Base-by-base conservation (phyloP, 202 grass and related monocot species). In the Brachypodium distachyon region DNA sequence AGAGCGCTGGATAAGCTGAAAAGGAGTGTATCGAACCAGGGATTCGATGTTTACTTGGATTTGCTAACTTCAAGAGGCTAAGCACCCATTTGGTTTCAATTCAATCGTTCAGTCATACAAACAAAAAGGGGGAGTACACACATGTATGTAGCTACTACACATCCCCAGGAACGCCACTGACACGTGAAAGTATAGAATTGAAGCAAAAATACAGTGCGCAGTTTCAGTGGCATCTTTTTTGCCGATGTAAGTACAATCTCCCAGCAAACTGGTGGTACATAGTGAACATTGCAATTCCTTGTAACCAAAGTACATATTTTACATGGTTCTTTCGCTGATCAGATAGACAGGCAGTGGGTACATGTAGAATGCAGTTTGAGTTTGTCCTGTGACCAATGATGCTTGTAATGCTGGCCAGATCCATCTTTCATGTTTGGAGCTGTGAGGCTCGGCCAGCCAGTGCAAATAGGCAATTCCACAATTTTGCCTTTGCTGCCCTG, bases 1-100 rank as follows among this genome's bases (percentile, higher is more conserved):
- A 72, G 86, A 11, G 91, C 95, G 5, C 1, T 98, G 71, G 51
- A 85, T 33, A 98, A 98, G 87, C 71, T 95, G 0, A 95, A 77
- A 34, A 19, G 63, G 39, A 92, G 78, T 17, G 65, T 76, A 7
- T 48, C 59, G 9, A 18, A 69, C 4, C 91, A 98, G 83, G 91
- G 81, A 8, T 87, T 98, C 16, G 71, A 88, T 4, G 86, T 59
- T 11, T 88, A 85, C 77, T 58, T 89, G 25, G 77, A 84, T 28
- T 28, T 89, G 82, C 77, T 85, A 27, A 84, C 58, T 26, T 85
- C 57, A 37, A 56, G 5, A 4, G 54, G 44, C 37, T 76, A 9
- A n/a, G 12, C 17, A 5, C 7, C 12, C 25, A 0, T 26, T 52
- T 33, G 9, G 10, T 51, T 44, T 74, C 34, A 6, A 29, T 46